Evolutionary conservation across 2,329 filamentous ascomycete species (phyloP), one percentile per base, ranked within the genome.

Genomic region (Chaetomium olivaceum): DNA sequence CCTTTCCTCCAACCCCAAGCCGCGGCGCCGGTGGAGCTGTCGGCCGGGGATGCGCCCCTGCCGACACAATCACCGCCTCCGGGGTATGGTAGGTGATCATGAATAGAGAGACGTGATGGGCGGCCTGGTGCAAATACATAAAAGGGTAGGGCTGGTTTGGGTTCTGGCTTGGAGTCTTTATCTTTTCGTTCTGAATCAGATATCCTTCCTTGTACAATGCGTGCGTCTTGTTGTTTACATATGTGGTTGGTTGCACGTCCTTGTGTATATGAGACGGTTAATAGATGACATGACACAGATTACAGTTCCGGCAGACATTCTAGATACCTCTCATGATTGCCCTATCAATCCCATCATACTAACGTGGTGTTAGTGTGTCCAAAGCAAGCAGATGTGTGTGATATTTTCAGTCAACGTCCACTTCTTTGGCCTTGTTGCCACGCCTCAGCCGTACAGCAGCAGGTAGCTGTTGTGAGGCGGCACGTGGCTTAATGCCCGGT

Each of bases 21-120:
- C 39, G 67, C 70, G 12, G 71, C 74, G 12, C 73, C 74, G 0
- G 76, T 74, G 0, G 80, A 81, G 66, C 70, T 81, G 1, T 76
- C 79, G 4, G 68, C 73, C 1, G 75, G 73, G 8, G 58, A 65
- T 1, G 73, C 75, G 4, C 75, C 73, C 5, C 16, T 19, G 11
- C 48, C 54, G 1, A 74, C 71, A 1, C 73, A 74, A 51, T 77
- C 76, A 23, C 75, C 76, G 16, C 70, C 77, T n/a, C 79, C 79
- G 1, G 67, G 65, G 31, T 79, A 79, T 54, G 48, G 25, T 1
- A 46, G 54, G 16, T 21, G 73, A 48, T 79, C 76, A 11, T 80
- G 76, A 75, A 12, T 4, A 3, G 14, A 21, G 1, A 58, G 58
- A 11, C 58, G 29, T 19, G 55, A 48, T 31, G 61, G 46, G 14